Base-by-base conservation (phyloP, 2,329 filamentous ascomycete species). In the Tolypocladium album region DNA sequence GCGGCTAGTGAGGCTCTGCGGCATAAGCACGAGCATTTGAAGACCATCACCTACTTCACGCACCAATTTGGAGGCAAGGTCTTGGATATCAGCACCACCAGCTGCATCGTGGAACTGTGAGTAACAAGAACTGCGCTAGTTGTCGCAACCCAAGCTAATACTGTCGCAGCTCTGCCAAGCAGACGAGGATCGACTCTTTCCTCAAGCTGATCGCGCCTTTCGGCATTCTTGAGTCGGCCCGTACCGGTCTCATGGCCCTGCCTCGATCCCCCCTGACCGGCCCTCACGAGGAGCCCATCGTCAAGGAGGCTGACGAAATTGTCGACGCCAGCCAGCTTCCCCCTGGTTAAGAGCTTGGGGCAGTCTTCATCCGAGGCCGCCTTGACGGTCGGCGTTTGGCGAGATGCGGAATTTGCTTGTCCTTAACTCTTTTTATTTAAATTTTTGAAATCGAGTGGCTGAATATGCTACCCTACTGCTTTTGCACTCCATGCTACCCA, bases 11-110 rank as follows among this genome's bases (percentile, higher is more conserved):
- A 99, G 78, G 94, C 93, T 20, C 79, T 99, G 70, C 85, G 94
- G 71, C 90, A 97, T 76, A 99, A 99, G 82, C 92, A 97, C 74
- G 91, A 97, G 79, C 94, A 99, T 80, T 77, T 99, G 67, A 90
- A 93, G 79, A 92, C 89, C 60, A 96, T 99, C 70, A 99, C 94
- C 60, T 94, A 96, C 76, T 86, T 99, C 72, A 88, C 93, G 22
- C 94, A 99, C 78, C 94, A 99, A 71, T 99, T 99, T 69, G 92
- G 92, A 60, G 94, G 94, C 65, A 99, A 99, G 79, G 90, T 99
- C 34, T 76, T 99, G 68, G 94, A 99, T 75, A 97, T 99, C 69
- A 96, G 92, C 80, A 97, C 90, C 58, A 97, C 90, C 77, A 97
- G 95, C 78, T 97, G 94, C 77, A 97, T 97, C 74, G 92, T 99